A percentile compares a stretch with the other conserved stretches of the same genome.
These are phyloP conservation scores for Microcyclospora tardicrescens DNA, from an alignment of 2,329 filamentous ascomycete genomes.

Conservation along the genomic window DNA sequence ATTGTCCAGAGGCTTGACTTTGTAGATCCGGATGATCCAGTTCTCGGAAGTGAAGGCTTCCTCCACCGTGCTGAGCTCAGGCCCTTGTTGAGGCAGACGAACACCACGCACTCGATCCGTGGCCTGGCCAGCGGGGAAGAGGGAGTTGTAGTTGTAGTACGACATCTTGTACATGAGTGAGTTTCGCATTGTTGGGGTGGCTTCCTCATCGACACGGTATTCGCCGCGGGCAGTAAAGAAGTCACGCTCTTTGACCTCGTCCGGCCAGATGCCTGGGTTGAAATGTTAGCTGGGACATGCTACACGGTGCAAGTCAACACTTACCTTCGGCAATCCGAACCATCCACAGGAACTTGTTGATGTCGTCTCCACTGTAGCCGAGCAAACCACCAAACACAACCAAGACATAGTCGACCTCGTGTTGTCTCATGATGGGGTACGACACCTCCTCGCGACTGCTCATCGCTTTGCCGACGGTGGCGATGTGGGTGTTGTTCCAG, in stretches of 20 bases:
- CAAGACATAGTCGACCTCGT: conserved; percentile 97
- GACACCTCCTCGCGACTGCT: conserved; percentile 93
- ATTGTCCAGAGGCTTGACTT: conserved; percentile 98
- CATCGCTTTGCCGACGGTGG: conserved; percentile 98
- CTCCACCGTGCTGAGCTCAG: conserved; percentile 76
- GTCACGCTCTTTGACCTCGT: conserved; percentile 91
- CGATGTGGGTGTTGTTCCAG: conserved; percentile 99
- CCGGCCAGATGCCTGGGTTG: conserved; percentile 67
- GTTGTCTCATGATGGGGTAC: conserved; percentile 95
- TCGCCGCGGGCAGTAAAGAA: conserved; percentile 92
- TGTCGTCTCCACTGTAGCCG: conserved; percentile 95
- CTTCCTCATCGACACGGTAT: conserved; percentile 85
- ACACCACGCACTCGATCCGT: conserved; percentile 76
- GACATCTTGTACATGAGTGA: conserved; percentile 99
- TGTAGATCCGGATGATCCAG: conserved; percentile 99
- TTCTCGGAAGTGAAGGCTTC: conserved; percentile 99
- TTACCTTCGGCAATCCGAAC: conserved; percentile 87
- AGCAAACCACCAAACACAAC: conserved; percentile 92
- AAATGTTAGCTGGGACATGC: conserved; percentile 4
- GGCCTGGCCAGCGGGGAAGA: conserved; percentile 87
- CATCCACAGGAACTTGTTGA: conserved; percentile 99
- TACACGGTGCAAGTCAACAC: conserved; percentile 1
- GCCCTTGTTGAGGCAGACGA: conserved; percentile 69
- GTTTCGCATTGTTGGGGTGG: conserved; percentile 96
- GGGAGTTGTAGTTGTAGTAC: conserved; percentile 89